Percentiles rank a stretch among this genome's conserved stretches.
phyloP scores from a whole-genome alignment of 495 filamentous ascomycete species.

The Lichina pygmaea region DNA sequence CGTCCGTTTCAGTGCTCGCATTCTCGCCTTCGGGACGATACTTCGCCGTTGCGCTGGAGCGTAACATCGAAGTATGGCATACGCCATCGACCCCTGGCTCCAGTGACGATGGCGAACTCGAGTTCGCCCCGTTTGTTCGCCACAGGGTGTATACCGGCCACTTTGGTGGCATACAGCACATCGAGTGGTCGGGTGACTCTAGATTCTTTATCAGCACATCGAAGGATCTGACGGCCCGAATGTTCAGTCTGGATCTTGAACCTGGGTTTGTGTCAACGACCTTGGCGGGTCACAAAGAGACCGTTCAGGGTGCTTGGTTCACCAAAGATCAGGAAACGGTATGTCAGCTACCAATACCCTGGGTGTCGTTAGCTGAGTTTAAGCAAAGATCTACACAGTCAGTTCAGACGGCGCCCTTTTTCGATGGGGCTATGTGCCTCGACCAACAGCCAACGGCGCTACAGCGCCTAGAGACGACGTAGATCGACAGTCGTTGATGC shows the following conservation, averaged over 20 bases:
- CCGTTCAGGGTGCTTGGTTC: constrained; percentile 72
- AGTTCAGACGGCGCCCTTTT: constrained; percentile 43
- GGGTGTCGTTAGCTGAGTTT: constrained; percentile 36
- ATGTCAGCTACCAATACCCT: constrained; percentile 10
- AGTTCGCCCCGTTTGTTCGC: constrained; percentile 82
- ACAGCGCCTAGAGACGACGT: constrained; percentile 8
- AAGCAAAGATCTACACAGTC: constrained; percentile 26
- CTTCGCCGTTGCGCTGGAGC: constrained; percentile 64
- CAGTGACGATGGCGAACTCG: constrained; percentile 51
- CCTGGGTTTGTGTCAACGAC: constrained; percentile 74
- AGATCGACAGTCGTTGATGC: constrained; percentile 30
- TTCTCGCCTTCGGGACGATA: constrained; percentile 81
- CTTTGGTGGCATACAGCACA: constrained; percentile 56
- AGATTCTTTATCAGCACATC: constrained; percentile 77
- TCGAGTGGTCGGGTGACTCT: constrained; percentile 89
- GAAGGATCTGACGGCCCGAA: constrained; percentile 72
- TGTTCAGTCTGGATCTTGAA: constrained; percentile 80
- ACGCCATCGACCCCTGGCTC: constrained; percentile 68
- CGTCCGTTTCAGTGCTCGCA: constrained; percentile 52
- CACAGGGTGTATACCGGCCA: constrained; percentile 71
- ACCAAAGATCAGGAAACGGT: constrained; percentile 68
- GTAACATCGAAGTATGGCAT: constrained; percentile 82
- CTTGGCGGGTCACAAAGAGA: constrained; percentile 68
- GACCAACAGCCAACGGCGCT: constrained; percentile 8
- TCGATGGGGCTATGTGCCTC: constrained; percentile 30